Evolutionary conservation across 805 yeast species (phyloP).

Genomic region (Candida yuanshanica): DNA sequence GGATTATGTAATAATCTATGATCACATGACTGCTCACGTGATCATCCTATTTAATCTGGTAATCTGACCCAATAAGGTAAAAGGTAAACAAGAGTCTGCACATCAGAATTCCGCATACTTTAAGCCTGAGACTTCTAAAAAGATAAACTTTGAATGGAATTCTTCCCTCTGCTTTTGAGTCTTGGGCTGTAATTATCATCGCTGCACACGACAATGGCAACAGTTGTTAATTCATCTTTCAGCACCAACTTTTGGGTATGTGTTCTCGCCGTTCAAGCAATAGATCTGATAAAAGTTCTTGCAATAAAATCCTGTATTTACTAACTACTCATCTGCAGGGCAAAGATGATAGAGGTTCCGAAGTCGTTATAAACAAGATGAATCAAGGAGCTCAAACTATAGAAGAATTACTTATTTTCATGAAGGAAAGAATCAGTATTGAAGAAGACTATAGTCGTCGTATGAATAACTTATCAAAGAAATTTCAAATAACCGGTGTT

Average conservation of each 20-base stretch:
- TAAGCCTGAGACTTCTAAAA: no score
- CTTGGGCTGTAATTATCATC: no score
- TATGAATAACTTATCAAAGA: constrained; percentile 45
- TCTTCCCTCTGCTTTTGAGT: no score
- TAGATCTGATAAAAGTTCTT: no score
- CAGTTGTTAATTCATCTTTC: constrained; percentile 25
- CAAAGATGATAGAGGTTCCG: constrained; percentile 53
- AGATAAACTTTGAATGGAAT: no score
- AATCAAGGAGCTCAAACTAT: constrained; percentile 54
- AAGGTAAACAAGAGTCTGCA: constrained; percentile 13
- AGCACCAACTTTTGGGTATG: constrained; percentile 46
- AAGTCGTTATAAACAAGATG: constrained; percentile 48
- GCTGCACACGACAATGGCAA: constrained; percentile 5
- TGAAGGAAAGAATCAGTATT: constrained; percentile 51
- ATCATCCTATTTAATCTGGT: background rate
- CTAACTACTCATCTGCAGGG: constrained; percentile 35
- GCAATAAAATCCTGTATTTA: background rate
- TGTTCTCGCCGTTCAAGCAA: no score
- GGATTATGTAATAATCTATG: no score
- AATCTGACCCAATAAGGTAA: constrained; percentile 18
- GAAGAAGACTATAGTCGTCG: constrained; percentile 70
- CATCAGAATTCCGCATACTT: background rate
- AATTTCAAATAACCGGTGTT: constrained; percentile 39
- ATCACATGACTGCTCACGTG: background rate
- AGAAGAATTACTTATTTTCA: constrained; percentile 42